Conservation (phyloP, 1,284 basidiomycete species). For the Leccinum fallax region DNA sequence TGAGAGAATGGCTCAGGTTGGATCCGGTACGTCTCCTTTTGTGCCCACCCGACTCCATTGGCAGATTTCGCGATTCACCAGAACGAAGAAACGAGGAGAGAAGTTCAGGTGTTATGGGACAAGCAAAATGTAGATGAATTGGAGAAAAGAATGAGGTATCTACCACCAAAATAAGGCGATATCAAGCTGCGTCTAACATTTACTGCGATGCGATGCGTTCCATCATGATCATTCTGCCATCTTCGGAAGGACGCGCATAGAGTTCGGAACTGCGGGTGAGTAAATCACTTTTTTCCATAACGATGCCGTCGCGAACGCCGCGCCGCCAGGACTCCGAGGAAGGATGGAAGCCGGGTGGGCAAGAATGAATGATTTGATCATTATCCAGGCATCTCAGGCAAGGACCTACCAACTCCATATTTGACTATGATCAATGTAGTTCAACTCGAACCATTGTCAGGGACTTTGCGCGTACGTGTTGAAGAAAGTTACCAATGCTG, state of each 20-base stretch:
- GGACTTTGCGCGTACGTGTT: slow-evolving; percentile 76
- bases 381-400: slow-evolving; percentile 83
- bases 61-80: slow-evolving; percentile 24
- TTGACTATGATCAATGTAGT: neutral
- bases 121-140: slow-evolving; percentile 50
- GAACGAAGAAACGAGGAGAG: slow-evolving; percentile 56
- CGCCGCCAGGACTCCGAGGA: slow-evolving; percentile 65
- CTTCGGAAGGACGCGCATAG: slow-evolving; percentile 61
- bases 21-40: slow-evolving; percentile 45
- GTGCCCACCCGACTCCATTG: neutral
- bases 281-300: neutral
- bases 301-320: slow-evolving; percentile 3
- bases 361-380: slow-evolving; percentile 83
- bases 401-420: slow-evolving; percentile 2
- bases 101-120: slow-evolving; percentile 56
- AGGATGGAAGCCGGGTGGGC: slow-evolving; percentile 86
- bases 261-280: slow-evolving; percentile 84
- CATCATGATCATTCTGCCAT: neutral
- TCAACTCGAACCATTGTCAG: slow-evolving; percentile 38
- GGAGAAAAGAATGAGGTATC: slow-evolving; percentile 59
- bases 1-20: slow-evolving; percentile 57
- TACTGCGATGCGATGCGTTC: neutral
- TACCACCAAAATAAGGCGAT: slow-evolving; percentile 2
- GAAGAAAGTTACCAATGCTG: slow-evolving; percentile 52
- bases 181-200: neutral